Evolutionary conservation across 2,329 filamentous ascomycete genomes (phyloP).

Genomic region (Fusarium sp.): DNA sequence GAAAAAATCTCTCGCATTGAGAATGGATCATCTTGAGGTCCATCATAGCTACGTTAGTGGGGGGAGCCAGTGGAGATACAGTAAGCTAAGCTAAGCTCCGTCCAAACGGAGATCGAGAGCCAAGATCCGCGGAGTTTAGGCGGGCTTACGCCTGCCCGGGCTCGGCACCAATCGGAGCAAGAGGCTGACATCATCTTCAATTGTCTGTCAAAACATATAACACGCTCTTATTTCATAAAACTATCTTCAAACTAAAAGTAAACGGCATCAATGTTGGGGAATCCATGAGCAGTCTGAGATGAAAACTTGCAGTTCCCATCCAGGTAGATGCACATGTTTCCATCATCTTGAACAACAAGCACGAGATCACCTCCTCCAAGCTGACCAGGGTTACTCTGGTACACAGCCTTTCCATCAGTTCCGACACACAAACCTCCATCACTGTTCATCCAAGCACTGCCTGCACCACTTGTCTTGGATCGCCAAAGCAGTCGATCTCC

Average conservation of each 20-base stretch:
- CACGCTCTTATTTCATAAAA: background rate
- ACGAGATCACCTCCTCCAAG: background rate
- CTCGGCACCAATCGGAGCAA: slow-evolving; percentile 27
- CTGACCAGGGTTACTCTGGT: background rate
- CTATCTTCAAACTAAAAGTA: background rate
- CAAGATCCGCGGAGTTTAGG: slow-evolving; percentile 34
- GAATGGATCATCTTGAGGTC: slow-evolving; percentile 16
- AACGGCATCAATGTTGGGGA: background rate
- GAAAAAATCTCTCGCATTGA: slow-evolving; percentile 29
- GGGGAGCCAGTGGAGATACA: background rate
- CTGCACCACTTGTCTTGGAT: background rate
- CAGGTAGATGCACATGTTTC: background rate
- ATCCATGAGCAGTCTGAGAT: background rate
- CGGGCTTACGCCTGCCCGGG: slow-evolving; percentile 20
- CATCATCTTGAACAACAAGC: background rate
- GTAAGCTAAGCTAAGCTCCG: slow-evolving; percentile 24
- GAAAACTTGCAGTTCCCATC: too few relatives aligned
- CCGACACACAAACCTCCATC: background rate
- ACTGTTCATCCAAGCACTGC: background rate
- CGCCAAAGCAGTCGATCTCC: background rate
- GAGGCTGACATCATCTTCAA: slow-evolving; percentile 21
- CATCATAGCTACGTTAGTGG: slow-evolving; percentile 8
- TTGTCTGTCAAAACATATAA: background rate
- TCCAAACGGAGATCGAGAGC: background rate
- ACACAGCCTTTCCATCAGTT: background rate